Evolutionary conservation across 1,284 basidiomycete genomes (phyloP), one percentile per base, ranked within the genome.

Genomic region (Ceratobasidium sp.): DNA sequence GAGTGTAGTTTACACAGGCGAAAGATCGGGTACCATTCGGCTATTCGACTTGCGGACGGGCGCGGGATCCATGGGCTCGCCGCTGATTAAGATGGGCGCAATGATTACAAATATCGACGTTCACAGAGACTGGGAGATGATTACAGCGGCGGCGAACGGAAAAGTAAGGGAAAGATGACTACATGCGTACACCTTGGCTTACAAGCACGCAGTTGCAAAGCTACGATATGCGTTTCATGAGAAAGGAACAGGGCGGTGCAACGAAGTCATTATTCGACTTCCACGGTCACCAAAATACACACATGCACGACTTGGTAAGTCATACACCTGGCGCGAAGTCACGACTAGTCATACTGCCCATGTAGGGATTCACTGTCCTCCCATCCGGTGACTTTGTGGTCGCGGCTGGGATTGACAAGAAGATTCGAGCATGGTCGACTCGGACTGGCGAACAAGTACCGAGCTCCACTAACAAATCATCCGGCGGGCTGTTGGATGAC

Each of bases 171-270:
- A 15, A 25, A 7, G 1, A 27, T 40, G 6, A 12, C 29, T 50
- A 29, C 35, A 20, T n/a, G 29, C 3, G 3, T 50, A 17, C 22
- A 29, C 38, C 38, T 13, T n/a, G 27, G 29, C 64, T 67, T n/a
- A 67, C 50, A 53, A 12, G 5, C 13, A 17, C 17, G 20, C 13
- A 67, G 64, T 43, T 67, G 52, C 38, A 45, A 42, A 67, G 64
- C 29, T 67, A 43, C 40, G 64, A 67, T 22, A 67, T 67, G 64
- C 64, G 64, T 32, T 67, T 67, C 50, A 67, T 67, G 64, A 53
- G 40, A 25, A 67, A 38, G 40, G 64, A 67, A 27, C 57, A 29
- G 20, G 52, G 27, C 64, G 52, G 40, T 27, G 43, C 53, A 49
- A 55, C 64, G 4, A 67, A 31, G 27, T 29, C 64, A 27, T 42